Base-by-base conservation (phyloP, 192 early-diverging fungal genomes). In the Entomortierella beljakovae region DNA sequence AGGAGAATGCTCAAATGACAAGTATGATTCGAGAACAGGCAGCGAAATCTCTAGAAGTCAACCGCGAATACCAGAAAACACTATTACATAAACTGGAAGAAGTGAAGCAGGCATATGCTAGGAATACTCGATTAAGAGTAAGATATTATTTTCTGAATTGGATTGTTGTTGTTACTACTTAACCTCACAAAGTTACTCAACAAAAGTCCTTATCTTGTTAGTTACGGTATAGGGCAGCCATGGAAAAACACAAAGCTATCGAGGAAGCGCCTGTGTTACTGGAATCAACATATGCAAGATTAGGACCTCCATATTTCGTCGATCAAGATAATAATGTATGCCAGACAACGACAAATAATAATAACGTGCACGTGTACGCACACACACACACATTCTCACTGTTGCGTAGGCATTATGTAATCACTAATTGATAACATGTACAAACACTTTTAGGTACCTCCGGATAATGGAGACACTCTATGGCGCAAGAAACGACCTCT, bases 81-180 rank as follows among this genome's bases (percentile, higher is more conserved):
- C 59, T 87, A 31, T 61, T 69, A 1, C 28, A 66, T 16, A 84
- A 87, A 57, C 66, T 88, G 53, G 61, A 72, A n/a, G 71, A 69
- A 51, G 77, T 88, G n/a, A 83, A 88, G 29, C 29, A 77, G 25
- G 85, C 85, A 29, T 80, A 80, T 51, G 46, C 42, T 32, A 81
- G 84, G 81, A 88, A 87, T 65, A 63, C 53, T 55, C 66, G 79
- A 68, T 68, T 82, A 28, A 68, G 82, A 63, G 82, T 76, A 74
- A 53, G 66, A 32, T 80, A 70, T 18, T 80, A n/a, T 9, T 0
- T 5, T 34, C 32, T n/a, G 33, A 10, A 7, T 49, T 35, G 22
- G 35, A 9, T 26, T 49, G 55, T 57, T 57, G 6, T 32, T 7
- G 55, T 10, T 57, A 32, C 32, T 10, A 57, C 32, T 34, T 32